These are phyloP conservation scores for Begonia peltatifolia DNA, from an alignment of 306 rosid species.

Conservation along the genomic window DNA sequence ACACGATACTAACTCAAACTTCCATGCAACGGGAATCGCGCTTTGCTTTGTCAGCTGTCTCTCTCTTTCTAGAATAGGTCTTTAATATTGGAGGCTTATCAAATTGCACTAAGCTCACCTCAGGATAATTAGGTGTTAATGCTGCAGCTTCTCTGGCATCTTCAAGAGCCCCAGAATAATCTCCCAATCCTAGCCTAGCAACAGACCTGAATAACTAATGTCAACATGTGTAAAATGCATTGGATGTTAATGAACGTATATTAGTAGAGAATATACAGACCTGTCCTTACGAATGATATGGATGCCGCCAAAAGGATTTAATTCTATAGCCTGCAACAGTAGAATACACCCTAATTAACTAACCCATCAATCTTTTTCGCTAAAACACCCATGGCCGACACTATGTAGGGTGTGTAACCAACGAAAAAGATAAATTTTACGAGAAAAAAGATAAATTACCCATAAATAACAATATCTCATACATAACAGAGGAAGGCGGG, in stretches of 20 bases:
- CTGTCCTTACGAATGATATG: conserved; percentile 54
- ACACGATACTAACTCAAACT: no score
- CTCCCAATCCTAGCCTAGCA: conserved; percentile 52
- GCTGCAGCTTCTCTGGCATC: conserved; percentile 57
- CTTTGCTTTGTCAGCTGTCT: no score
- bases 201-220: conserved; percentile 34
- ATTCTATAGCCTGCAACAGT: conserved; percentile 61
- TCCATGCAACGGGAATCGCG: no score
- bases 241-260: neutral
- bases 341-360: conserved; percentile 1
- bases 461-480: neutral
- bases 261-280: conserved; percentile 13
- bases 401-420: neutral
- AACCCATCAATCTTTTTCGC: neutral
- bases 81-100: no score
- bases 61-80: no score
- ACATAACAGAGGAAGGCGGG: neutral
- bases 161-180: conserved; percentile 54
- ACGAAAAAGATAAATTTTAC: neutral
- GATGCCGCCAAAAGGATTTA: conserved; percentile 61
- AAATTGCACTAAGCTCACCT: conserved; percentile 32
- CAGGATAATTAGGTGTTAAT: conserved; percentile 42
- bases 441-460: neutral
- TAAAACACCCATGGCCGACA: neutral
- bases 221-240: neutral